Percentiles rank a stretch among this genome's conserved stretches.
phyloP scores from a whole-genome alignment of 2,329 filamentous ascomycete genomes.

The Fusarium humuli region DNA sequence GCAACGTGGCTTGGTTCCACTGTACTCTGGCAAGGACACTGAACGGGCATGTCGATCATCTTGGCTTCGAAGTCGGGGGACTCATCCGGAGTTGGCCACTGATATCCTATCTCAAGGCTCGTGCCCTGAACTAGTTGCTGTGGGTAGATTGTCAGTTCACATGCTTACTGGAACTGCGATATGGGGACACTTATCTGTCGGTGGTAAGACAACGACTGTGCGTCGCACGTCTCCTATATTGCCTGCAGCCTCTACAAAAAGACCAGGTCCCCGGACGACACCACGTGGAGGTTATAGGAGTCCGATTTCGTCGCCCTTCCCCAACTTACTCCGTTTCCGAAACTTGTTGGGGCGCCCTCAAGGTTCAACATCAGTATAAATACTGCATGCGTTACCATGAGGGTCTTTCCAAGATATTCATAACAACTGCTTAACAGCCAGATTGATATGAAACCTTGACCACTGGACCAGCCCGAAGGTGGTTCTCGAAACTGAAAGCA shows the following conservation, averaged over 20 bases:
- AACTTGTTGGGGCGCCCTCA: background rate
- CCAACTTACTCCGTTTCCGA: background rate
- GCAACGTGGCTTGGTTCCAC: background rate
- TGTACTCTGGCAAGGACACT: background rate
- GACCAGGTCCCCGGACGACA: slow-evolving; percentile 1
- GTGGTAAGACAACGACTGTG: background rate
- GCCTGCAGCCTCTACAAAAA: background rate
- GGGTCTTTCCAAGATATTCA: background rate
- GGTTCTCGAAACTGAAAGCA: background rate
- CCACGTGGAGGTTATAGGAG: background rate
- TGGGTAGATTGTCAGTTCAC: background rate
- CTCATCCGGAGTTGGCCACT: background rate
- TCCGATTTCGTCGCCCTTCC: background rate
- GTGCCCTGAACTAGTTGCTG: background rate
- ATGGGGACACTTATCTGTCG: background rate
- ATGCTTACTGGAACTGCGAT: rapidly evolving
- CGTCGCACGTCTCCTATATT: background rate
- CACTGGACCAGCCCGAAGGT: background rate
- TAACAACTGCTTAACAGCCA: background rate
- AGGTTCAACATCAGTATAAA: background rate
- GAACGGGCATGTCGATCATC: background rate
- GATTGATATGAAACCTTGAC: background rate
- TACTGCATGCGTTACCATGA: background rate
- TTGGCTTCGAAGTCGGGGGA: background rate
- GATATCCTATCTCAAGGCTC: background rate